phyloP scores from a whole-genome alignment of 140 eudicot genomes.

The Oenanthe javanica region DNA sequence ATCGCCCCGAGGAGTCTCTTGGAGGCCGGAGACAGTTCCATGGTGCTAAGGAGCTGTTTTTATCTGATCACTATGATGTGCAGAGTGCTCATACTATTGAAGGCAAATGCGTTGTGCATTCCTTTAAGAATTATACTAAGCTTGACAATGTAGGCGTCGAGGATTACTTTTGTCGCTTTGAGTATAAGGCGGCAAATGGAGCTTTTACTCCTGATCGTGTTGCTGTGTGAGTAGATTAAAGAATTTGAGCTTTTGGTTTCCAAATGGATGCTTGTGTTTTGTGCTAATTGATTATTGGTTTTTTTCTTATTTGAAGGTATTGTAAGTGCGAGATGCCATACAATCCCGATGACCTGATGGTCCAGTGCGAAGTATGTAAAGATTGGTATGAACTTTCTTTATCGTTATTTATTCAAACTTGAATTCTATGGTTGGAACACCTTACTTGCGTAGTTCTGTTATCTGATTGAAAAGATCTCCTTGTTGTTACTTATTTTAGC shows the following conservation, averaged over 20 bases:
- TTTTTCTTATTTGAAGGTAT: neutral
- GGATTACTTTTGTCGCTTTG: slow-evolving; percentile 31
- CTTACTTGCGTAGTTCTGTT: neutral
- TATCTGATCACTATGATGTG: neutral
- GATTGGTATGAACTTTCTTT: neutral
- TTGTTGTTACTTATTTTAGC: neutral
- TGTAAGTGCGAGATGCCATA: neutral
- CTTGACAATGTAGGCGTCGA: slow-evolving; percentile 66
- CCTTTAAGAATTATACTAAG: slow-evolving; percentile 73
- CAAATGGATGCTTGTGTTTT: neutral
- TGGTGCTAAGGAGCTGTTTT: slow-evolving; percentile 50
- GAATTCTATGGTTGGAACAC: neutral
- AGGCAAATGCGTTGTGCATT: slow-evolving; percentile 75
- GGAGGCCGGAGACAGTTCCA: slow-evolving; percentile 52
- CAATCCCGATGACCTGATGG: neutral
- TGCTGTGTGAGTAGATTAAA: neutral
- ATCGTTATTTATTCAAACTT: neutral
- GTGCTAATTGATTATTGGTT: neutral
- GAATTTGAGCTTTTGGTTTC: neutral
- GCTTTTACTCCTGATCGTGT: slow-evolving; percentile 67
- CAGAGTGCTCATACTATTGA: slow-evolving; percentile 52
- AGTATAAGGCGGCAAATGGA: neutral
- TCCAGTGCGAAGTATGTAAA: slow-evolving; percentile 38
- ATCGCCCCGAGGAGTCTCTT: neutral
- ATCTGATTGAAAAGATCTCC: neutral